These are phyloP conservation scores for Juncus effusus DNA, from an alignment of 176 grass and related monocot genomes.

Conservation along the genomic window DNA sequence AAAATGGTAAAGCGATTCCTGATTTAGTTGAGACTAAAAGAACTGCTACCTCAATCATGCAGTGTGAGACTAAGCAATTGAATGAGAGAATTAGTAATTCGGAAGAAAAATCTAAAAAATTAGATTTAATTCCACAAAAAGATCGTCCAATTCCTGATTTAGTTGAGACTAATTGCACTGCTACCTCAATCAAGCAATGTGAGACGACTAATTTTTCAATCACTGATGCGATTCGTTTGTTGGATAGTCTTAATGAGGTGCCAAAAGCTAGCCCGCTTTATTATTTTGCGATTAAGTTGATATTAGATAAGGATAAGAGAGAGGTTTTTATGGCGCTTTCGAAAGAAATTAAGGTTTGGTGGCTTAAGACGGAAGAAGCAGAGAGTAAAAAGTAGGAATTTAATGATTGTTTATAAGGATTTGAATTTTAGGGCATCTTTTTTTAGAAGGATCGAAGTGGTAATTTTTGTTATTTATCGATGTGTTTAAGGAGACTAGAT, in stretches of 20 bases:
- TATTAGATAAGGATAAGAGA: conserved; percentile 32
- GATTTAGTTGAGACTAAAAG: conserved; percentile 23
- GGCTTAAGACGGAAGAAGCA: conserved; percentile 32
- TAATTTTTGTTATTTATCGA: no score
- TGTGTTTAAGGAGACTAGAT: no score
- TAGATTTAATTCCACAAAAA: conserved; percentile 5
- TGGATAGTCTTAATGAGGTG: conserved; percentile 31
- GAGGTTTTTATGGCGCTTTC: conserved; percentile 30
- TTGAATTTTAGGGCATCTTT: not conserved
- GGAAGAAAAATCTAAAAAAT: not conserved
- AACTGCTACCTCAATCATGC: conserved; percentile 8
- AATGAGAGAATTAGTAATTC: not conserved
- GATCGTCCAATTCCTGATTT: not conserved
- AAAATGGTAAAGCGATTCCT: not conserved
- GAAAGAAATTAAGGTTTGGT: conserved; percentile 31
- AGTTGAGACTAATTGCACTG: conserved; percentile 20
- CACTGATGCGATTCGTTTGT: conserved; percentile 30
- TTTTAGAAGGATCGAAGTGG: no score
- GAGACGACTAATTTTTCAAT: conserved; percentile 4
- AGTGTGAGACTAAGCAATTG: not conserved
- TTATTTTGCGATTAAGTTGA: conserved; percentile 38
- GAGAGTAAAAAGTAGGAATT: conserved; percentile 26
- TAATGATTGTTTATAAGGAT: not conserved
- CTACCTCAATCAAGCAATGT: not conserved
- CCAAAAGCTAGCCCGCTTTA: conserved; percentile 34